Base-by-base conservation (phyloP, 352 stramenopile species). In the Globisporangium uncinulatum region DNA sequence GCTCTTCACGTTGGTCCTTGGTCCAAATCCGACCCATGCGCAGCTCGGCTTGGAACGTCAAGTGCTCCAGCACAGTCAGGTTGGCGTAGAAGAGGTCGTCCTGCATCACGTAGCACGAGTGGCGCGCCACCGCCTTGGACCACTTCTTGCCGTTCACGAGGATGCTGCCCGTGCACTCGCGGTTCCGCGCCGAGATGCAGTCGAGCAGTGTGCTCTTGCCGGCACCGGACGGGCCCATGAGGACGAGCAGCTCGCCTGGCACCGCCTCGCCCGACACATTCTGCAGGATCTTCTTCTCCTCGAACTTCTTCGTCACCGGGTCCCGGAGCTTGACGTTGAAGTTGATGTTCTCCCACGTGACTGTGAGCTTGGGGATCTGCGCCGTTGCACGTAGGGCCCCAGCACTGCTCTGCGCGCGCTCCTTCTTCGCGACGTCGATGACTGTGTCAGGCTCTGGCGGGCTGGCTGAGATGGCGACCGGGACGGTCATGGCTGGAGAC, bases 21-120 rank as follows among this genome's bases (percentile, higher is more conserved):
- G 65, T 56, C 29, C 21, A 59, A 46, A 53, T 55, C 14, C 52
- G 52, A 51, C 71, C 77, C 52, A 96, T 71, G 21, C 84, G 65
- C 4, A 97, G 62, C 54, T 79, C 67, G 3, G 86, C 86, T 10
- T 85, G 72, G 70, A 95, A 96, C n/a, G 61, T 76, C 17, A 96
- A 59, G 53, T 92, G 83, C 73, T 96, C 86, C 50, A 82, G 57
- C 2, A 96, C 86, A 7, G 89, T 96, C 17, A 96, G 61, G 60
- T 87, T 92, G 21, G 65, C 66, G 45, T 94, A 70, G 37, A 96
- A 72, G 31, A 96, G 70, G 67, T 97, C 88, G 57, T 97, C 88
- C 55, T 95, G 86, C 66, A 87, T 87, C 14, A 94, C 79, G 56
- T 92, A 94, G 53, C 59, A 69, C 44, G 69, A 57, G 50, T 63